Base-by-base conservation (phyloP, 495 filamentous ascomycete genomes). In the Aspergillus sparsus region DNA sequence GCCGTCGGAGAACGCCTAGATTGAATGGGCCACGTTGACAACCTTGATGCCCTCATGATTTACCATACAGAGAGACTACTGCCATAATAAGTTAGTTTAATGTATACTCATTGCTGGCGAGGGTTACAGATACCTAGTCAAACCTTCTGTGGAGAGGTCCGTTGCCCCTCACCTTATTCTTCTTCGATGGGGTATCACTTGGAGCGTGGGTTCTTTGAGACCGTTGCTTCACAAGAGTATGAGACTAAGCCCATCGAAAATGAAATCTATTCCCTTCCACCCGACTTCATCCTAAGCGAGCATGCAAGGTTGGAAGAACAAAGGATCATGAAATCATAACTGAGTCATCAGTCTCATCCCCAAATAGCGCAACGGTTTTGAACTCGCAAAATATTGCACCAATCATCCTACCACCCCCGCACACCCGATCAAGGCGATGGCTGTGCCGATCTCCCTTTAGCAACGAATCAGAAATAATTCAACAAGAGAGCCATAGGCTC, bases 371-470 rank as follows among this genome's bases (percentile, higher is more conserved):
- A 63, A 68, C 60, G 62, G 62, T 58, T 55, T 62, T 49, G 57
- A 53, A 47, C 63, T 71, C 64, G 70, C 70, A 62, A 65, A 71
- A 69, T 74, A 66, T 68, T 58, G 58, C 55, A 63, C 72, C 72
- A 74, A 76, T 74, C 61, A 68, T 11, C 53, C 37, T 35, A 18
- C 18, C 45, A 64, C 61, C 67, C 62, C 62, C 64, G 64, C 64
- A 66, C 66, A 52, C 63, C 66, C 35, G 49, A 62, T 57, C 51
- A 27, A 68, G 68, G 65, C 66, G 66, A 68, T 61, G 66, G 64
- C 63, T 63, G 50, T 68, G 73, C 66, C 66, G 69, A 74, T 75
- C 73, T 59, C 49, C 27, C 39, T 59, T 49, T 53, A 46, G 39
- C 31, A 46, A 33, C 49, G 51, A 59, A 59, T 59, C 36, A 58